phyloP scores from a whole-genome alignment of 441 rosid genomes.

The Pelargonium australe region DNA sequence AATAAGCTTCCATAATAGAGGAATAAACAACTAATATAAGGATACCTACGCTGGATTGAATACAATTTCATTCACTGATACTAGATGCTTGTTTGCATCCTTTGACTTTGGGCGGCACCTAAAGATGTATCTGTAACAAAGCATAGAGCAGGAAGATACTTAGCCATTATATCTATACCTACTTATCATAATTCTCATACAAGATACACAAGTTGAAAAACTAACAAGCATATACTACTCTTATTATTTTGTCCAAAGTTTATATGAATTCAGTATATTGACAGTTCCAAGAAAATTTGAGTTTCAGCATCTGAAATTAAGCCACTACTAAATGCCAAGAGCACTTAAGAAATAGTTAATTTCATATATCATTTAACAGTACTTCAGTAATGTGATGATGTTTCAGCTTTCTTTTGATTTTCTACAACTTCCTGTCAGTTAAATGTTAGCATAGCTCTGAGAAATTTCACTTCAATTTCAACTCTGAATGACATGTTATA shows the following conservation, averaged over 20 bases:
- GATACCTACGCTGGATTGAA: conserved; percentile 62
- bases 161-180: not conserved
- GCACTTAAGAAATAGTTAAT: not conserved
- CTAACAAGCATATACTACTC: not conserved
- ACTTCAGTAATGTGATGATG: not conserved
- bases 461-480: not conserved
- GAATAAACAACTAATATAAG: conserved; percentile 17
- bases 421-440: not conserved
- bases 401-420: not conserved
- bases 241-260: not conserved
- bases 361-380: not conserved
- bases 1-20: conserved; percentile 18
- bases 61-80: conserved; percentile 57
- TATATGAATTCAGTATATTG: not conserved
- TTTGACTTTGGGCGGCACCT: conserved; percentile 68
- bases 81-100: conserved; percentile 47
- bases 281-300: not conserved
- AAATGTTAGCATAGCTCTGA: not conserved
- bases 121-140: conserved; percentile 50
- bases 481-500: not conserved
- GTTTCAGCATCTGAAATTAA: not conserved
- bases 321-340: not conserved
- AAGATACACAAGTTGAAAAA: not conserved
- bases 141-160: not conserved
- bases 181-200: not conserved